Evolutionary conservation across 2,329 filamentous ascomycete species (phyloP).

Genomic region (Verticillium albo-atrum): DNA sequence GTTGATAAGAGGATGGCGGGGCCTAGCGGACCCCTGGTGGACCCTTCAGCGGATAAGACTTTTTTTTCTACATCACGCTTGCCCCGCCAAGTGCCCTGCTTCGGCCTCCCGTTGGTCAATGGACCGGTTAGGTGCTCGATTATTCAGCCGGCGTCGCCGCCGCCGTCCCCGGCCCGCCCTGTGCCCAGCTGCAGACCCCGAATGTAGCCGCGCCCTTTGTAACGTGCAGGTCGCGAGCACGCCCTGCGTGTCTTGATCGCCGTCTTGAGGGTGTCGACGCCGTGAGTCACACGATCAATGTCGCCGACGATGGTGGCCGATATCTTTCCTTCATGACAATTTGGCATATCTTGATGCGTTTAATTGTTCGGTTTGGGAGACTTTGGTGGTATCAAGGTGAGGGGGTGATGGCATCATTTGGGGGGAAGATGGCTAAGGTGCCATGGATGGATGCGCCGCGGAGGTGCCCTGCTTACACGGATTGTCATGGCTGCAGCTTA

Average conservation of each 20-base stretch:
- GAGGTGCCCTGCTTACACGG: too few species aligned
- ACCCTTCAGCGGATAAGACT: neutral
- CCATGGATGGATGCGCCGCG: too few species aligned
- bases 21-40: neutral
- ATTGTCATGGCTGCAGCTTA: too few species aligned
- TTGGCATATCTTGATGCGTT: too few species aligned
- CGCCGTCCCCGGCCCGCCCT: neutral
- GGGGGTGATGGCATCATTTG: neutral
- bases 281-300: too few species aligned
- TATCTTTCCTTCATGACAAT: too few species aligned
- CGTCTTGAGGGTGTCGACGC: neutral
- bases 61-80: neutral
- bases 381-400: neutral
- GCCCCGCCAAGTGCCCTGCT: neutral
- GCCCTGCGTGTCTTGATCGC: neutral
- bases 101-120: neutral
- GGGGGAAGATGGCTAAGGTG: neutral
- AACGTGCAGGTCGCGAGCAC: neutral
- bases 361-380: too few species aligned
- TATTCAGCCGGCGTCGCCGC: neutral
- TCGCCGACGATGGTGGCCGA: too few species aligned
- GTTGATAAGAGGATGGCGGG: neutral
- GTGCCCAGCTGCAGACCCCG: neutral
- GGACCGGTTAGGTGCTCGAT: neutral
- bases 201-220: neutral